phyloP scores from a whole-genome alignment of 495 filamentous ascomycete species.

The Aeminium ludgeri region DNA sequence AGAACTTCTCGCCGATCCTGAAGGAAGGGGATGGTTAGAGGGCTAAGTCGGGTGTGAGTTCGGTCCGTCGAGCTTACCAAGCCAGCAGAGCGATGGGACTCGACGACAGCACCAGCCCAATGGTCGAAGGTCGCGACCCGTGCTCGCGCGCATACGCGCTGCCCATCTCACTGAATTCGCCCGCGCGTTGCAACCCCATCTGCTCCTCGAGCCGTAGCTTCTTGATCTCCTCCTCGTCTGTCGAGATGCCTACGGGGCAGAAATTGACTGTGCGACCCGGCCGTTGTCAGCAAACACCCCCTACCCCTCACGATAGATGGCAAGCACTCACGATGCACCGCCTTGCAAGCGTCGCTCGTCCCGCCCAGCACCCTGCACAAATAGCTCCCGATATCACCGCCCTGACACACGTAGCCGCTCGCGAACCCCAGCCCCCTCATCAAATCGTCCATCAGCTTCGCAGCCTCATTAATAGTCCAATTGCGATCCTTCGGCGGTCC shows the following conservation, averaged over 20 bases:
- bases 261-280: slow-evolving; percentile 2
- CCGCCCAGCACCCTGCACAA: slow-evolving; percentile 31
- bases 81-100: slow-evolving; percentile 47
- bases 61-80: slow-evolving; percentile 38
- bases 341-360: slow-evolving; percentile 26
- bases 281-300: too few relatives aligned
- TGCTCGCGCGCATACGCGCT: slow-evolving; percentile 40
- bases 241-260: not conserved
- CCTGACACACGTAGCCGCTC: slow-evolving; percentile 44
- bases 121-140: slow-evolving; percentile 41
- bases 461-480: slow-evolving; percentile 27
- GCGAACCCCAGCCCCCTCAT: slow-evolving; percentile 45
- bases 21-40: too few relatives aligned
- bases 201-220: slow-evolving; percentile 8
- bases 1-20: slow-evolving; percentile 51
- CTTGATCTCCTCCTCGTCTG: not conserved
- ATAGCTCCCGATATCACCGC: slow-evolving; percentile 47
- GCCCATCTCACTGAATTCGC: slow-evolving; percentile 27
- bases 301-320: too few relatives aligned
- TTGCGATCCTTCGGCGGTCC: slow-evolving; percentile 33
- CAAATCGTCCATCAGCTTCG: slow-evolving; percentile 37
- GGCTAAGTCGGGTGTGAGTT: too few relatives aligned
- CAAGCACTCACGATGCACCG: slow-evolving; percentile 23
- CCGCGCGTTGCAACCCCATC: slow-evolving; percentile 13
- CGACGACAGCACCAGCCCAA: slow-evolving; percentile 39